A percentile compares a stretch with the other conserved stretches of the same genome.
phyloP scores from a whole-genome alignment of 306 rosid species.

The Parietaria judaica region DNA sequence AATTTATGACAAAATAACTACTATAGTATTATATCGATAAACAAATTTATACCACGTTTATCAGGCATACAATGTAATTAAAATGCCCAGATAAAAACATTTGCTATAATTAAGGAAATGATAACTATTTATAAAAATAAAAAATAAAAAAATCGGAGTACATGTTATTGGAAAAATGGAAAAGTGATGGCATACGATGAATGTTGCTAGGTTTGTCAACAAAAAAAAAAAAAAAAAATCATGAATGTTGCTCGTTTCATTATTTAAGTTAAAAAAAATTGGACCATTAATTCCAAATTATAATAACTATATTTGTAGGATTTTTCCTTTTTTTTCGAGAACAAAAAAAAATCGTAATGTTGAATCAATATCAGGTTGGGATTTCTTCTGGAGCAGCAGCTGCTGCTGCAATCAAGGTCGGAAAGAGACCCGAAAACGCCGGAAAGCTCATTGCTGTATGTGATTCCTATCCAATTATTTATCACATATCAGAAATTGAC shows the following conservation, averaged over 20 bases:
- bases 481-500: no score
- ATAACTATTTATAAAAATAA: no score
- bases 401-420: slow-evolving; percentile 85
- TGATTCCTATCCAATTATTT: background rate
- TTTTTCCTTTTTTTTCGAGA: background rate
- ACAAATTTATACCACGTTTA: background rate
- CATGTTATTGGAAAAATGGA: background rate
- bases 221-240: no score
- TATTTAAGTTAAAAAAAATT: no score
- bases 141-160: background rate
- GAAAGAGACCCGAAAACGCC: slow-evolving; percentile 85
- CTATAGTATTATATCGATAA: background rate
- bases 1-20: background rate
- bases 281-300: no score
- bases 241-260: no score
- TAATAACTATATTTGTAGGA: no score
- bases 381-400: slow-evolving; percentile 98
- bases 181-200: background rate
- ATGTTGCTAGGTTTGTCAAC: background rate
- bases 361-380: slow-evolving; percentile 63
- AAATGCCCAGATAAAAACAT: no score
- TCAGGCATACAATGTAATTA: no score
- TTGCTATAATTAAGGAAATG: no score
- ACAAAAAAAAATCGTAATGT: slow-evolving; percentile 7
- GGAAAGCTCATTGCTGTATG: slow-evolving; percentile 90